These are phyloP conservation scores for Boletus sp. DNA, from an alignment of 768 basidiomycete species.

Conservation along the genomic window DNA sequence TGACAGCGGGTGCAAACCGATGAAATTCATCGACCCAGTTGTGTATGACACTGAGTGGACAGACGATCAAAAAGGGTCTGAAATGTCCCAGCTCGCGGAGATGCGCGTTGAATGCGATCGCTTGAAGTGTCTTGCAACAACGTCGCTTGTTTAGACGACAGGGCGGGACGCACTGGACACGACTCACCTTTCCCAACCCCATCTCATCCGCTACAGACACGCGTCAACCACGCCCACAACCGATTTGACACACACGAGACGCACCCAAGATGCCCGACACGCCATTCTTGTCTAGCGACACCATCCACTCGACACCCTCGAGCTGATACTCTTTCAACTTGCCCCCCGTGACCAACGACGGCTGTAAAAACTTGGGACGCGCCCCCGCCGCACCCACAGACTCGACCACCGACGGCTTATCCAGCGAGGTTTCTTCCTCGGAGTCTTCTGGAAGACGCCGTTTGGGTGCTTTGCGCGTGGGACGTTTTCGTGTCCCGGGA, in stretches of 20 bases:
- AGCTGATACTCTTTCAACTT: slow-evolving; percentile 88
- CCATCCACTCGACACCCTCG: slow-evolving; percentile 95
- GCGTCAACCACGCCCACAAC: slow-evolving; percentile 2
- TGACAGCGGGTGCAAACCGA: slow-evolving; percentile 77
- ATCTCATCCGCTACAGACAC: slow-evolving; percentile 79
- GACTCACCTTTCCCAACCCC: slow-evolving; percentile 79
- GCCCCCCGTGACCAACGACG: slow-evolving; percentile 77
- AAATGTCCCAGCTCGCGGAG: slow-evolving; percentile 69
- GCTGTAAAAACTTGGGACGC: slow-evolving; percentile 59
- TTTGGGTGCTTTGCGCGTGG: slow-evolving; percentile 3
- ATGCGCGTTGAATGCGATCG: slow-evolving; percentile 90
- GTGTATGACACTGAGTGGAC: slow-evolving; percentile 88
- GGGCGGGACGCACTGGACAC: neutral
- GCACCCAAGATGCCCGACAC: slow-evolving; percentile 75
- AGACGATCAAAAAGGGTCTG: slow-evolving; percentile 83
- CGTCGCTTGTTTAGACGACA: neutral
- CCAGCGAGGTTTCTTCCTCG: neutral
- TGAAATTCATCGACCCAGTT: slow-evolving; percentile 87
- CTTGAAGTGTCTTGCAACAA: slow-evolving; percentile 76
- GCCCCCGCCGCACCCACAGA: neutral
- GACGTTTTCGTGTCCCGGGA: slow-evolving; percentile 14
- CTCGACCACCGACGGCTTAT: slow-evolving; percentile 12
- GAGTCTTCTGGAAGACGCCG: slow-evolving; percentile 10
- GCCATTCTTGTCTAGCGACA: slow-evolving; percentile 79
- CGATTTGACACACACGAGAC: slow-evolving; percentile 21